phyloP scores from a whole-genome alignment of 192 early-diverging fungal genomes.

The Coemansia umbellata region DNA sequence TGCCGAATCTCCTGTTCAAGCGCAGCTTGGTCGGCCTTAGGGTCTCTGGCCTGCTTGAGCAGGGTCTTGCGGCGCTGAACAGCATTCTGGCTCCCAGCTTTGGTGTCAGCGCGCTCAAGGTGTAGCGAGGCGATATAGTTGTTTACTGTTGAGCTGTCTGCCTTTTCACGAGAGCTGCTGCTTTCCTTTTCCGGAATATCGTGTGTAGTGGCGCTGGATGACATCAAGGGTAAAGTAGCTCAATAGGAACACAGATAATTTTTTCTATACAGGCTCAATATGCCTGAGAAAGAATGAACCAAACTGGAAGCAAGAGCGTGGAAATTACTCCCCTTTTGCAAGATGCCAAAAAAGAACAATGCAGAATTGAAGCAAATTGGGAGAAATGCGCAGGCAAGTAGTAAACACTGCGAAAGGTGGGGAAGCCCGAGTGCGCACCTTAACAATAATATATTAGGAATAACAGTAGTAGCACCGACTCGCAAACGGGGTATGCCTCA shows the following conservation, averaged over 20 bases:
- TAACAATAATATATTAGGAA: too few relatives aligned
- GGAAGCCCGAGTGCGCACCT: too few relatives aligned
- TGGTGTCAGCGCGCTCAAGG: conserved; percentile 41
- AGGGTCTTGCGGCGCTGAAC: conserved; percentile 42
- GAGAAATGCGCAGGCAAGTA: too few relatives aligned
- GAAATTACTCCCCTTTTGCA: too few relatives aligned
- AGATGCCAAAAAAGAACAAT: too few relatives aligned
- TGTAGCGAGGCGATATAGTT: conserved; percentile 39
- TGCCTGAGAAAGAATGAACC: too few relatives aligned
- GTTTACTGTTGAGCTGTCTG: conserved; percentile 13
- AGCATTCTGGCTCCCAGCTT: background rate
- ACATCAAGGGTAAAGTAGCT: background rate
- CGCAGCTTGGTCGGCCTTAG: conserved; percentile 41
- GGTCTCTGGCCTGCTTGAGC: conserved; percentile 40
- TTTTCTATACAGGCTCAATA: background rate
- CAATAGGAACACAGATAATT: conserved; percentile 1
- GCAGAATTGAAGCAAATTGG: too few relatives aligned
- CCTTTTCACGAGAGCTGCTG: background rate
- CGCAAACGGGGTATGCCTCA: too few relatives aligned
- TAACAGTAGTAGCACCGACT: too few relatives aligned
- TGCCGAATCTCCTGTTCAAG: conserved; percentile 46
- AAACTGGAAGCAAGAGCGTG: too few relatives aligned
- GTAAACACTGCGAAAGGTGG: too few relatives aligned
- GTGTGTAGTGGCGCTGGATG: conserved; percentile 2
- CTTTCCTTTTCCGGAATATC: background rate